phyloP scores from a whole-genome alignment of 2,329 filamentous ascomycete species.

The Blastomyces emzantsi region DNA sequence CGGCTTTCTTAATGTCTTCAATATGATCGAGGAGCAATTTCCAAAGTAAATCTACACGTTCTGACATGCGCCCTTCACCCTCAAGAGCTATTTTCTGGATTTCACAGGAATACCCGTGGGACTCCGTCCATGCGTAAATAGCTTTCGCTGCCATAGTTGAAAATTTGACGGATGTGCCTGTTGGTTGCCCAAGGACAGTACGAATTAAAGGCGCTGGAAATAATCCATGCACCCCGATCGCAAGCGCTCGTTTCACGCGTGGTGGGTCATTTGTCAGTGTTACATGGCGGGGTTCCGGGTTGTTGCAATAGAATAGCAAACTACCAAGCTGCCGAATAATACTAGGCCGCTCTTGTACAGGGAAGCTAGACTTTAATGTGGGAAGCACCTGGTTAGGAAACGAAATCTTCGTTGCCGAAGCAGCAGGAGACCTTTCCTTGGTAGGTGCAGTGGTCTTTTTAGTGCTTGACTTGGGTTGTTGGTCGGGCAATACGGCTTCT shows the following conservation, averaged over 20 bases:
- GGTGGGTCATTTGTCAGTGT: conserved; percentile 59
- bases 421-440: conserved; percentile 2
- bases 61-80: conserved; percentile 83
- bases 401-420: conserved; percentile 16
- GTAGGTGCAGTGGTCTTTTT: conserved; percentile 20
- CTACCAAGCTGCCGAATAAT: conserved; percentile 51
- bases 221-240: conserved; percentile 89
- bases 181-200: conserved; percentile 89
- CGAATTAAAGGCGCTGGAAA: conserved; percentile 82
- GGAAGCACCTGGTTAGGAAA: conserved; percentile 43
- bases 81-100: conserved; percentile 93
- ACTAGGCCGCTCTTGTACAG: conserved; percentile 45
- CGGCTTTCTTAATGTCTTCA: conserved; percentile 75
- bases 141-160: conserved; percentile 77
- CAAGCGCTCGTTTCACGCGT: conserved; percentile 73
- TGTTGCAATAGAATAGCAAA: conserved; percentile 45
- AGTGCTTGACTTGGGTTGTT: conserved; percentile 22
- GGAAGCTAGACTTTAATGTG: conserved; percentile 40
- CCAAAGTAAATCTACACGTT: conserved; percentile 88
- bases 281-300: conserved; percentile 57
- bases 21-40: conserved; percentile 92
- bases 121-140: conserved; percentile 72
- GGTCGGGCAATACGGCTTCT: conserved; percentile 7
- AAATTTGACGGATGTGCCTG: conserved; percentile 89
- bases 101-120: conserved; percentile 63